These are phyloP conservation scores for Emydomyces testavorans DNA, from an alignment of 2,329 filamentous ascomycete species.

Conservation along the genomic window DNA sequence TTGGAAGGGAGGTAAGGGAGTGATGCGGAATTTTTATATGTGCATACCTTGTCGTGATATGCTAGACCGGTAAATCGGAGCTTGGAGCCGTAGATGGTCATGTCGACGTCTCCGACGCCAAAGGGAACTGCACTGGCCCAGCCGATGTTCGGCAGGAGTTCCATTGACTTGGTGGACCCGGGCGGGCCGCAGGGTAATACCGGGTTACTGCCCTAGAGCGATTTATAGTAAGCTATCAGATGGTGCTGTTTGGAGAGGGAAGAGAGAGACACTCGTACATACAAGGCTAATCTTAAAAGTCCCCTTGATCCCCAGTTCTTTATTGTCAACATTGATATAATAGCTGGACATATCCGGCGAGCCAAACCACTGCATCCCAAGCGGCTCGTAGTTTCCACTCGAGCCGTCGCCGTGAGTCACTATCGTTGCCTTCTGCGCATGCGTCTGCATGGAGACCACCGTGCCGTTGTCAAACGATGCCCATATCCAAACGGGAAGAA, in stretches of 20 bases:
- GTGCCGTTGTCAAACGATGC: slow-evolving; percentile 21
- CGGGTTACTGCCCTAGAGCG: slow-evolving; percentile 1
- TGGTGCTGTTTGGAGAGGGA: background rate
- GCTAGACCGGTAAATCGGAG: slow-evolving; percentile 30
- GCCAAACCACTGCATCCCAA: slow-evolving; percentile 15
- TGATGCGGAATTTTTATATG: background rate
- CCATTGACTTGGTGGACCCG: slow-evolving; percentile 12
- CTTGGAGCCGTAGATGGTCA: slow-evolving; percentile 23
- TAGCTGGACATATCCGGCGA: slow-evolving; percentile 15
- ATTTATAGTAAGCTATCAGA: no score
- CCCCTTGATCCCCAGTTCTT: slow-evolving; percentile 13
- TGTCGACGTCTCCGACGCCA: slow-evolving; percentile 24
- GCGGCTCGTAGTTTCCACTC: slow-evolving; percentile 12
- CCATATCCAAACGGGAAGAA: slow-evolving; percentile 22
- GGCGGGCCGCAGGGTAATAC: slow-evolving; percentile 10
- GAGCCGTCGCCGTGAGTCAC: slow-evolving; percentile 10
- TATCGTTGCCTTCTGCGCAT: slow-evolving; percentile 13
- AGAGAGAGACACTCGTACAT: background rate
- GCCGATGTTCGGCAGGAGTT: slow-evolving; percentile 28
- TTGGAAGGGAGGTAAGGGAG: background rate
- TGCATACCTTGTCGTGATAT: slow-evolving; percentile 37
- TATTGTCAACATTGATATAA: slow-evolving; percentile 11
- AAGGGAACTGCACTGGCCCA: slow-evolving; percentile 33
- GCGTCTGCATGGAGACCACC: slow-evolving; percentile 2
- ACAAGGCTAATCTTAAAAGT: slow-evolving; percentile 15